phyloP scores from a whole-genome alignment of 1,284 basidiomycete species.

The Filobasidium uniguttulatum region DNA sequence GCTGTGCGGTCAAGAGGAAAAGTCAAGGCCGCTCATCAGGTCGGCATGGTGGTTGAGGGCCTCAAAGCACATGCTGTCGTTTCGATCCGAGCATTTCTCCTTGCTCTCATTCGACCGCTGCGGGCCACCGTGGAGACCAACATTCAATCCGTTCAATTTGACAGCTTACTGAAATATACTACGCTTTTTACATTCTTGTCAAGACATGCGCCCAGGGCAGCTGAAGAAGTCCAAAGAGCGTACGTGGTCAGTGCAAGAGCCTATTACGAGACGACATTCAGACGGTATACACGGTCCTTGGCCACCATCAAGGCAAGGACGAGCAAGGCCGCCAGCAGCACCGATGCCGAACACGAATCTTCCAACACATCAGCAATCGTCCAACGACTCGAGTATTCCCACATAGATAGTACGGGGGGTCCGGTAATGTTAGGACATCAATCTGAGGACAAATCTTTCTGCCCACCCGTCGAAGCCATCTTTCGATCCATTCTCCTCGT shows the following conservation, averaged over 20 bases:
- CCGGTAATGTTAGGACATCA: slow-evolving; percentile 64
- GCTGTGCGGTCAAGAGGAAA: slow-evolving; percentile 52
- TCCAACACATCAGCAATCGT: neutral
- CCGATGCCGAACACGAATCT: slow-evolving; percentile 2
- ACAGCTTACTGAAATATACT: slow-evolving; percentile 70
- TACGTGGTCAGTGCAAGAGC: slow-evolving; percentile 72
- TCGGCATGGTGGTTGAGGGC: slow-evolving; percentile 69
- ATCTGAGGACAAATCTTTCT: slow-evolving; percentile 57
- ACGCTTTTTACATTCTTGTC: slow-evolving; percentile 75
- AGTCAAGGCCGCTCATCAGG: slow-evolving; percentile 70
- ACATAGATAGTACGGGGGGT: slow-evolving; percentile 37
- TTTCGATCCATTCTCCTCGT: slow-evolving; percentile 73
- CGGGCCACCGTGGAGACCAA: slow-evolving; percentile 75
- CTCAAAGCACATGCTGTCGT: slow-evolving; percentile 73
- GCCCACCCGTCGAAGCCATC: slow-evolving; percentile 57
- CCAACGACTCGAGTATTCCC: slow-evolving; percentile 47
- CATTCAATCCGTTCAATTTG: slow-evolving; percentile 81
- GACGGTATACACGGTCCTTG: slow-evolving; percentile 73
- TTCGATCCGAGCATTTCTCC: slow-evolving; percentile 77
- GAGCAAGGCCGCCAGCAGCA: no score
- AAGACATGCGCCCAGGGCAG: slow-evolving; percentile 64
- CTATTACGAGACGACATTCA: slow-evolving; percentile 92
- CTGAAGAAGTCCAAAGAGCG: slow-evolving; percentile 75
- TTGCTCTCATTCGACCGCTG: slow-evolving; percentile 68
- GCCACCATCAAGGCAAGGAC: slow-evolving; percentile 56